Conservation (phyloP, 371 early-diverging fungal species). For the Batkoa obscura region DNA sequence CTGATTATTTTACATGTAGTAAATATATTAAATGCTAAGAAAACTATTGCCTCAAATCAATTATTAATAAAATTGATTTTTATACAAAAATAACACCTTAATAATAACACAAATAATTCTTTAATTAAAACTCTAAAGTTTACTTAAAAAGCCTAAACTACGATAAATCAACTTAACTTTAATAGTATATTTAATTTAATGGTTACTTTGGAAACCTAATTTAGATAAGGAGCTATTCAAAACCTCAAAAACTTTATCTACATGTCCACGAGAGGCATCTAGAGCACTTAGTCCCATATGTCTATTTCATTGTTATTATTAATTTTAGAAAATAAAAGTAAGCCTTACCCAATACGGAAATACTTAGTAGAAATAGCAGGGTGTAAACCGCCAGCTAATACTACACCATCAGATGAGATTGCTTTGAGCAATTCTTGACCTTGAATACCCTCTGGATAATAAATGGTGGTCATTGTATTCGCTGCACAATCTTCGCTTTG, state of each 20-base stretch:
- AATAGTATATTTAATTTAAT: too few relatives aligned
- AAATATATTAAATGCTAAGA: too few relatives aligned
- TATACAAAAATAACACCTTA: too few relatives aligned
- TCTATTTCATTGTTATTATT: conserved; percentile 13
- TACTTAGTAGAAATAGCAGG: conserved; percentile 69
- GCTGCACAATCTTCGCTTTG: conserved; percentile 44
- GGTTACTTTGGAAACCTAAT: too few relatives aligned
- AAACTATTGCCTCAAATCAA: too few relatives aligned
- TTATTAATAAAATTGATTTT: too few relatives aligned
- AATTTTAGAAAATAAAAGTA: conserved; percentile 50
- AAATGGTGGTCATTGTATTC: conserved; percentile 85
- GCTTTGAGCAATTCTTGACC: conserved; percentile 57
- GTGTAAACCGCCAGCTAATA: conserved; percentile 87
- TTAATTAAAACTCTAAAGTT: too few relatives aligned
- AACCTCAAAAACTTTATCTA: conserved; percentile 16
- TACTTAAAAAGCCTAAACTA: too few relatives aligned
- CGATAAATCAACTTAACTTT: too few relatives aligned
- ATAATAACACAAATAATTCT: too few relatives aligned
- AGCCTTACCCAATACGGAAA: conserved; percentile 67
- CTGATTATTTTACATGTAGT: too few relatives aligned
- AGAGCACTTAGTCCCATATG: conserved; percentile 85
- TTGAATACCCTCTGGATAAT: conserved; percentile 71
- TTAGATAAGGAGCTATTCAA: too few relatives aligned
- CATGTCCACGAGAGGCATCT: conserved; percentile 45
- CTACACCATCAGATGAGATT: conserved; percentile 58